Evolutionary conservation across 2,329 filamentous ascomycete genomes (phyloP).

Genomic region (Coniochaeta sp.): DNA sequence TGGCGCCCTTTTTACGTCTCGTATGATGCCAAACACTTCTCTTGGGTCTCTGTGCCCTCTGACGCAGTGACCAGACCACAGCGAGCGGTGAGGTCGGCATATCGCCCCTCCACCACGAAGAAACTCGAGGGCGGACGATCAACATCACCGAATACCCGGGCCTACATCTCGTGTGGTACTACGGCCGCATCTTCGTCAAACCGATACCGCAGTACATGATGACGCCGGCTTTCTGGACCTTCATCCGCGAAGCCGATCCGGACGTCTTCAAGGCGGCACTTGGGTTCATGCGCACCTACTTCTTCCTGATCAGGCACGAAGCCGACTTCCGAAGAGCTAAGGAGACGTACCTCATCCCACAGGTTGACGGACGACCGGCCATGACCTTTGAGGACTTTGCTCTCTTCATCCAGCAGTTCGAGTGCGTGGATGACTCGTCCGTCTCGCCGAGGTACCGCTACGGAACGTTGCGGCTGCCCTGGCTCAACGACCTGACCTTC

Average conservation of each 20-base stretch:
- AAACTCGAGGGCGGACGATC: conserved; percentile 26
- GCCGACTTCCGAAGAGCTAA: conserved; percentile 25
- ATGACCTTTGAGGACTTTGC: conserved; percentile 21
- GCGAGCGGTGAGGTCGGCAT: neutral
- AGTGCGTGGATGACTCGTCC: conserved; percentile 14
- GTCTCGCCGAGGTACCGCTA: conserved; percentile 25
- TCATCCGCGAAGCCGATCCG: conserved; percentile 12
- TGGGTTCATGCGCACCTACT: conserved; percentile 28
- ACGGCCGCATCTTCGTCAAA: conserved; percentile 32
- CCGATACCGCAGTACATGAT: conserved; percentile 30
- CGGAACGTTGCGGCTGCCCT: conserved; percentile 28
- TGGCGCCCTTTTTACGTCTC: neutral
- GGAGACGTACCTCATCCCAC: conserved; percentile 19
- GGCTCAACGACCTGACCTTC: conserved; percentile 21
- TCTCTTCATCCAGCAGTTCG: conserved; percentile 20
- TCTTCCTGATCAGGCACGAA: conserved; percentile 23
- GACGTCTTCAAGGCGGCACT: conserved; percentile 17
- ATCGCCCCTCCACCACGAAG: conserved; percentile 28
- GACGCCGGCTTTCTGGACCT: conserved; percentile 25
- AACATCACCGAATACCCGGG: conserved; percentile 29
- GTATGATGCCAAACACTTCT: neutral
- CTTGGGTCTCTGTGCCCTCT: neutral
- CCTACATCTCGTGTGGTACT: conserved; percentile 33
- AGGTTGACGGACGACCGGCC: conserved; percentile 8
- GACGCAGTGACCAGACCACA: neutral